A percentile compares a stretch with the other conserved stretches of the same genome.
These are phyloP conservation scores for Pythium brassicae DNA, from an alignment of 352 stramenopile genomes.

Conservation along the genomic window DNA sequence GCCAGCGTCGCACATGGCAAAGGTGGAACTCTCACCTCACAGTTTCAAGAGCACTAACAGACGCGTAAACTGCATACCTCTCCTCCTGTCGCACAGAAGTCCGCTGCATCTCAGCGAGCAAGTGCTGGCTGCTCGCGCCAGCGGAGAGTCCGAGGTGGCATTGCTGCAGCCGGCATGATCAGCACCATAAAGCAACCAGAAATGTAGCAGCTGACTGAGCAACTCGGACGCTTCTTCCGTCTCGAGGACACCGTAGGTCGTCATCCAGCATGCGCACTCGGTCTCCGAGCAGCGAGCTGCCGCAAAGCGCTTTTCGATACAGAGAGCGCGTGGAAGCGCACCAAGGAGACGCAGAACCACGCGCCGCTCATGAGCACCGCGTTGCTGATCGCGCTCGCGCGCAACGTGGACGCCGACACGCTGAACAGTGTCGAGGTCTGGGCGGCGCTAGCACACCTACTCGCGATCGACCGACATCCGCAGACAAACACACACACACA, in stretches of 20 bases:
- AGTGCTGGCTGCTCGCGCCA: conserved; percentile 11
- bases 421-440: conserved; percentile 14
- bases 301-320: too few species aligned
- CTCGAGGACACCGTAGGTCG: too few species aligned
- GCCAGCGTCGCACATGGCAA: not conserved
- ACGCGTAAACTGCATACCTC: conserved; percentile 10
- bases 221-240: too few species aligned
- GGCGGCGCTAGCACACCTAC: conserved; percentile 2
- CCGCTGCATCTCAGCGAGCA: conserved; percentile 8
- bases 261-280: too few species aligned
- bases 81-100: conserved; percentile 14
- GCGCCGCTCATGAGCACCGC: conserved; percentile 36
- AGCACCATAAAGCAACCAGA: too few species aligned
- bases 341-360: conserved; percentile 53
- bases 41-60: not conserved
- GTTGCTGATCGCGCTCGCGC: conserved; percentile 30
- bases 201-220: too few species aligned
- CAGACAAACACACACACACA: not conserved
- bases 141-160: conserved; percentile 19
- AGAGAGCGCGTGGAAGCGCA: too few species aligned
- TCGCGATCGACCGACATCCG: not conserved
- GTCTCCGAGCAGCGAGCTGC: too few species aligned
- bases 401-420: conserved; percentile 21
- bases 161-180: conserved; percentile 13
- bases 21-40: not conserved